These are phyloP conservation scores for Lasiodiplodia sp. DNA, from an alignment of 2,329 filamentous ascomycete species.

Conservation along the genomic window DNA sequence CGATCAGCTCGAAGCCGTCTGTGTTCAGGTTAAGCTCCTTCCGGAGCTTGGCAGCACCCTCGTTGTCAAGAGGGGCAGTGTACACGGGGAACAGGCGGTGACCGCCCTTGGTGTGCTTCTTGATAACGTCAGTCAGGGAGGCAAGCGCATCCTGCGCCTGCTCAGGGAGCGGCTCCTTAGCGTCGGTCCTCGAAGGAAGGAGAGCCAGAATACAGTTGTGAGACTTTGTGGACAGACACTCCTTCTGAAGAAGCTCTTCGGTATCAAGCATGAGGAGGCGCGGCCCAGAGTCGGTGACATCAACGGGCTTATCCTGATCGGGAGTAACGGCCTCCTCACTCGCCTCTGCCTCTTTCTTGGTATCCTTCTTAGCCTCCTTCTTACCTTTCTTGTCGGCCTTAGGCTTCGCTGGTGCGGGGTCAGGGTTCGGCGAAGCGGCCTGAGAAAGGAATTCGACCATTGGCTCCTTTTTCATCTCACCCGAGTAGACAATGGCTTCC, in stretches of 20 bases:
- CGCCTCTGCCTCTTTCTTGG: constrained; percentile 53
- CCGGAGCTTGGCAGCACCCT: constrained; percentile 63
- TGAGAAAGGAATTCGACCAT: constrained; percentile 86
- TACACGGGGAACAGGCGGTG: constrained; percentile 84
- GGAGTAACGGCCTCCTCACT: constrained; percentile 51
- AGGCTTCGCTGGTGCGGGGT: constrained; percentile 66
- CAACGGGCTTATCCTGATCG: constrained; percentile 56
- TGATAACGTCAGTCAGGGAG: constrained; percentile 74
- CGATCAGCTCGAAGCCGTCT: constrained; percentile 73
- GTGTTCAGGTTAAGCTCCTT: constrained; percentile 67
- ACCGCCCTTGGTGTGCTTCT: constrained; percentile 73
- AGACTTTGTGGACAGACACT: constrained; percentile 78
- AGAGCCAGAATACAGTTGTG: constrained; percentile 80
- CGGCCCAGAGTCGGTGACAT: constrained; percentile 61
- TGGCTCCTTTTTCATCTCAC: constrained; percentile 82
- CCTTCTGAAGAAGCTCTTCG: constrained; percentile 68
- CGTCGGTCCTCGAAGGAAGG: constrained; percentile 61
- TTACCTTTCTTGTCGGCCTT: constrained; percentile 52
- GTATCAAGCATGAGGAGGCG: constrained; percentile 72
- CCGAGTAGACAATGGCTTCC: constrained; percentile 76
- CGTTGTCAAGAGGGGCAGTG: constrained; percentile 70
- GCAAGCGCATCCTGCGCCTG: constrained; percentile 58
- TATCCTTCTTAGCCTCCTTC: constrained; percentile 53
- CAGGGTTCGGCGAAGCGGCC: constrained; percentile 78
- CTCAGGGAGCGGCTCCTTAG: constrained; percentile 39